These are phyloP conservation scores for Ensete ventricosum DNA, from an alignment of 176 grass and related monocot species.

Conservation along the genomic window DNA sequence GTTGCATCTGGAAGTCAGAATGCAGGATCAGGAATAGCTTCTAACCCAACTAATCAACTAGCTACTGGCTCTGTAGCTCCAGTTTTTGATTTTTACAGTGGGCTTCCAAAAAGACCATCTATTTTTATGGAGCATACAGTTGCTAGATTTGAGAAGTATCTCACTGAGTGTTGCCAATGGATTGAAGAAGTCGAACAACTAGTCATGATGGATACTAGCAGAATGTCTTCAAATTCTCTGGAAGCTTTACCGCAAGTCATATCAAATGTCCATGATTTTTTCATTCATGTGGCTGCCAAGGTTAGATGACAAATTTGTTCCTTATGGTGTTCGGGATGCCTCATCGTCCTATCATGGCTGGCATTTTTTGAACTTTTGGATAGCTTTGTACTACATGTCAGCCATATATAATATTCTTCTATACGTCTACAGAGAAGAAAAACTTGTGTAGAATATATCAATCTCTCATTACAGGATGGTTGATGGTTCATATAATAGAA, in stretches of 20 bases:
- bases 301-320: slow-evolving; percentile 27
- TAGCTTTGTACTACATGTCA: neutral
- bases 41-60: slow-evolving; percentile 33
- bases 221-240: slow-evolving; percentile 30
- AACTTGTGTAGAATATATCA: neutral
- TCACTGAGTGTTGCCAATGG: slow-evolving; percentile 52
- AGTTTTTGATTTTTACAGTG: slow-evolving; percentile 39
- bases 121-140: slow-evolving; percentile 46
- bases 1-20: slow-evolving; percentile 13
- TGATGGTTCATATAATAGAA: neutral
- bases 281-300: slow-evolving; percentile 85
- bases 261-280: slow-evolving; percentile 69
- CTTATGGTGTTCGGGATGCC: neutral
- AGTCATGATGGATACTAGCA: slow-evolving; percentile 44
- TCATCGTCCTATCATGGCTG: neutral
- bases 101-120: slow-evolving; percentile 52
- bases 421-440: neutral
- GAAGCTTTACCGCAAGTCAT: slow-evolving; percentile 64
- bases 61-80: slow-evolving; percentile 16
- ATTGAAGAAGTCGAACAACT: slow-evolving; percentile 67
- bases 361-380: neutral
- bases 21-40: neutral
- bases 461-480: neutral
- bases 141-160: slow-evolving; percentile 54
- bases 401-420: neutral